Percentiles rank a stretch among this genome's conserved stretches.
Conservation (phyloP, 2,329 filamentous ascomycete genomes). For the Fusarium albosuccineum region DNA sequence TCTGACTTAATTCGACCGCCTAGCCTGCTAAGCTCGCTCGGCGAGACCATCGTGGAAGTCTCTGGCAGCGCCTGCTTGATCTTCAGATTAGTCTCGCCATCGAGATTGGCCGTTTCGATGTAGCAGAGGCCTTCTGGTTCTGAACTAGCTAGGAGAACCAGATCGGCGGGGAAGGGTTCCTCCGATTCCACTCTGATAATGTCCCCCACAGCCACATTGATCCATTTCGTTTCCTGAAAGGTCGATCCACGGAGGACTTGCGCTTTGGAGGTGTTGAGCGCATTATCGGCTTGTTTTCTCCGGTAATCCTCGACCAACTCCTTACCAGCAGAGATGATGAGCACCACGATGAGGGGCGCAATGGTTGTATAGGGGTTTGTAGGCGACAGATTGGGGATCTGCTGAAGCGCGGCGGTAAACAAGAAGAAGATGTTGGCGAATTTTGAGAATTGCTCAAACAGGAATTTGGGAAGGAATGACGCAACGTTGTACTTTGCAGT, state of each 20-base stretch:
- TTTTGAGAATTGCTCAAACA: conserved; percentile 98
- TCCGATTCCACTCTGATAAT: conserved; percentile 94
- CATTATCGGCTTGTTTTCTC: conserved; percentile 85
- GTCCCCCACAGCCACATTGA: conserved; percentile 92
- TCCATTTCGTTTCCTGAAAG: conserved; percentile 92
- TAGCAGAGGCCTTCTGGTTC: conserved; percentile 98
- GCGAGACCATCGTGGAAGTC: conserved; percentile 87
- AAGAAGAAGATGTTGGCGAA: conserved; percentile 99
- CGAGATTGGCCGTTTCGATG: conserved; percentile 97
- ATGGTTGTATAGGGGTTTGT: conserved; percentile 98
- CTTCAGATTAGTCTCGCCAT: conserved; percentile 98
- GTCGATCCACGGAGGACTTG: conserved; percentile 84
- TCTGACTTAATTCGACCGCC: conserved; percentile 92
- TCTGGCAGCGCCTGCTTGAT: conserved; percentile 98
- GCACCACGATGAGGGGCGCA: conserved; percentile 88
- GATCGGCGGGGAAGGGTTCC: conserved; percentile 92
- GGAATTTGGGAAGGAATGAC: conserved; percentile 95
- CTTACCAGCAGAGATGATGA: conserved; percentile 95
- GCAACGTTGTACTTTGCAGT: conserved; percentile 97
- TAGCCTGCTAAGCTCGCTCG: conserved; percentile 85
- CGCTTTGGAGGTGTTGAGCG: conserved; percentile 89
- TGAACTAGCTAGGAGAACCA: conserved; percentile 92
- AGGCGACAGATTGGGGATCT: conserved; percentile 94
- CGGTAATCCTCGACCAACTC: conserved; percentile 95
- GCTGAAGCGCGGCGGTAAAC: conserved; percentile 93